Evolutionary conservation across 1,139 yeast species (phyloP).

Genomic region (Pichia terricola): DNA sequence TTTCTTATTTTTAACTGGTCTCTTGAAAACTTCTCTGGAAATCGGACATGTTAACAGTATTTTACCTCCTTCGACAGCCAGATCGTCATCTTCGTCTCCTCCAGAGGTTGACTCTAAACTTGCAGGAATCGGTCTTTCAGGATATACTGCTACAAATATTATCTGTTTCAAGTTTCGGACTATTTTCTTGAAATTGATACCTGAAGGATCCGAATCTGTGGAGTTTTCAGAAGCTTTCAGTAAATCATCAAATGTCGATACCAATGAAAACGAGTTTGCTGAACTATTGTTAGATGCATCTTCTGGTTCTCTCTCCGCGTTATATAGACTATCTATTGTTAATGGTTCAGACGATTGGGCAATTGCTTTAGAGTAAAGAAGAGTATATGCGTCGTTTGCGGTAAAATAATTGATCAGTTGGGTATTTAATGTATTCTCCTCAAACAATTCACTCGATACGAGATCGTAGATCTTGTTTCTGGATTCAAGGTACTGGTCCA

Average conservation of each 20-base stretch:
- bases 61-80: slow-evolving; percentile 58
- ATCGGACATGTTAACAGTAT: slow-evolving; percentile 59
- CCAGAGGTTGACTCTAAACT: slow-evolving; percentile 7
- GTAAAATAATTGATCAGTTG: background rate
- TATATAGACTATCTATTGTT: background rate
- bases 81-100: slow-evolving; percentile 29
- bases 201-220: no score
- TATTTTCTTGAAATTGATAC: background rate
- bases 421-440: background rate
- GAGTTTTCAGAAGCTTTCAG: no score
- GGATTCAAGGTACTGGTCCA: slow-evolving; percentile 10
- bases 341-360: slow-evolving; percentile 2
- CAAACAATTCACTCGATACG: background rate
- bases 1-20: slow-evolving; percentile 42
- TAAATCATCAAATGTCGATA: no score
- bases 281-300: background rate
- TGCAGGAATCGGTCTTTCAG: slow-evolving; percentile 28
- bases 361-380: background rate
- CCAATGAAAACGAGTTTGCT: no score
- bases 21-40: slow-evolving; percentile 38
- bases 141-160: slow-evolving; percentile 20
- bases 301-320: slow-evolving; percentile 2
- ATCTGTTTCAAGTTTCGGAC: slow-evolving; percentile 8
- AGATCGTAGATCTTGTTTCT: slow-evolving; percentile 7
- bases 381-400: slow-evolving; percentile 8